Evolutionary conservation across 805 yeast species (phyloP).

Genomic region (Wickerhamiella nectarea): DNA sequence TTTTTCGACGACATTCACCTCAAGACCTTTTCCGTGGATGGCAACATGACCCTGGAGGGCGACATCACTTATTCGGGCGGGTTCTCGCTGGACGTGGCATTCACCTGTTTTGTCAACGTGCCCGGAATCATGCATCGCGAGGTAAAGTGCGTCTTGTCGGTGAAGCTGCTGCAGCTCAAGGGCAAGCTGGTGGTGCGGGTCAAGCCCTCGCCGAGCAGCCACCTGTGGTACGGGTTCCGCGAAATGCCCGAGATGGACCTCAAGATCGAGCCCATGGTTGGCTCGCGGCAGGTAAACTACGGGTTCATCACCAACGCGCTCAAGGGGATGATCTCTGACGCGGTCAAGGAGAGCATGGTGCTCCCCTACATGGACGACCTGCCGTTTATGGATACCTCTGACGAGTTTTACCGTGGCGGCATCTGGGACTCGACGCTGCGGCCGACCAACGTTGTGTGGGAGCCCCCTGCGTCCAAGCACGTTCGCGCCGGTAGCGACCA

Average conservation of each 20-base stretch:
- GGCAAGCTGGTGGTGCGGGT: conserved; percentile 60
- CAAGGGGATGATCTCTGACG: conserved; percentile 63
- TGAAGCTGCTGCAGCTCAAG: conserved; percentile 50
- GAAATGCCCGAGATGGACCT: conserved; percentile 63
- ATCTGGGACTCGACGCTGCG: conserved; percentile 50
- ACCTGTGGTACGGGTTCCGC: conserved; percentile 85
- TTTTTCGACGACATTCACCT: conserved; percentile 59
- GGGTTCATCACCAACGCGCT: conserved; percentile 68
- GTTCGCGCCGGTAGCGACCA: neutral
- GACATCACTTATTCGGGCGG: conserved; percentile 62
- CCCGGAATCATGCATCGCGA: conserved; percentile 59
- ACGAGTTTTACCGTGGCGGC: conserved; percentile 79
- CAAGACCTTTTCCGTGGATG: conserved; percentile 63
- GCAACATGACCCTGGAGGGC: conserved; percentile 48
- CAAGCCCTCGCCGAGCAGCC: conserved; percentile 81
- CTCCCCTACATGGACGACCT: conserved; percentile 83
- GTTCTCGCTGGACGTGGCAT: conserved; percentile 61
- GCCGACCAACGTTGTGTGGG: conserved; percentile 1
- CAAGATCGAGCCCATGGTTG: conserved; percentile 79
- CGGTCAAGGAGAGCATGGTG: conserved; percentile 66
- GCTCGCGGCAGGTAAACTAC: conserved; percentile 68
- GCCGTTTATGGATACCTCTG: conserved; percentile 48
- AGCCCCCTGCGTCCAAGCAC: neutral
- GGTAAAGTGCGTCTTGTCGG: conserved; percentile 57
- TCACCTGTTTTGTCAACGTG: conserved; percentile 68